Percentiles rank a stretch among this genome's conserved stretches.
Evolutionary conservation across 805 yeast genomes (phyloP).

Genomic region (Blastobotrys peoriensis): DNA sequence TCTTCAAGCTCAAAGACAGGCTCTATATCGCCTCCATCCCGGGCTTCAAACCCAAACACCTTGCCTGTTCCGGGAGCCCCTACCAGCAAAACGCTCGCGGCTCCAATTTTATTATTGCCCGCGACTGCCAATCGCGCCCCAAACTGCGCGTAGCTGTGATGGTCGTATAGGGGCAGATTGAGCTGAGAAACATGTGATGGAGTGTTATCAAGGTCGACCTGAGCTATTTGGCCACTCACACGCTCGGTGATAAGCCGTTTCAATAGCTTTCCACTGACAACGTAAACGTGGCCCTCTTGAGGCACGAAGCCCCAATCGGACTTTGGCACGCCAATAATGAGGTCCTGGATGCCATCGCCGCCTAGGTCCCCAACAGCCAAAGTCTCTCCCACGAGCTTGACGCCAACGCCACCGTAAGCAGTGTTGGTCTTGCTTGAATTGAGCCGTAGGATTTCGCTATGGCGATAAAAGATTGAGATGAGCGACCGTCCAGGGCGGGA

Average conservation of each 20-base stretch:
- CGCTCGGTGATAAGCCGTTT: slow-evolving; percentile 14
- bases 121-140: slow-evolving; percentile 34
- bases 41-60: slow-evolving; percentile 33
- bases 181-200: slow-evolving; percentile 10
- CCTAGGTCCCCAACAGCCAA: slow-evolving; percentile 32
- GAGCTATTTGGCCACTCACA: slow-evolving; percentile 9
- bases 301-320: slow-evolving; percentile 29
- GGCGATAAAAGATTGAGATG: slow-evolving; percentile 34
- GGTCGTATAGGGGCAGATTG: slow-evolving; percentile 8
- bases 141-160: slow-evolving; percentile 21
- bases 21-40: neutral
- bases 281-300: slow-evolving; percentile 35
- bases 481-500: slow-evolving; percentile 48
- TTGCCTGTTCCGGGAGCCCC: slow-evolving; percentile 36
- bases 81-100: slow-evolving; percentile 25
- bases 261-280: slow-evolving; percentile 29
- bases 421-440: slow-evolving; percentile 24
- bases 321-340: slow-evolving; percentile 42
- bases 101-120: slow-evolving; percentile 4
- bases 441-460: slow-evolving; percentile 25
- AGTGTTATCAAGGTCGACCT: slow-evolving; percentile 10
- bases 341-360: slow-evolving; percentile 36
- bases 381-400: slow-evolving; percentile 38
- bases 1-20: slow-evolving; percentile 4
- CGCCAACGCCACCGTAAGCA: slow-evolving; percentile 36